phyloP scores from a whole-genome alignment of 116 monocot species.

The Papilionanthe hybrid region DNA sequence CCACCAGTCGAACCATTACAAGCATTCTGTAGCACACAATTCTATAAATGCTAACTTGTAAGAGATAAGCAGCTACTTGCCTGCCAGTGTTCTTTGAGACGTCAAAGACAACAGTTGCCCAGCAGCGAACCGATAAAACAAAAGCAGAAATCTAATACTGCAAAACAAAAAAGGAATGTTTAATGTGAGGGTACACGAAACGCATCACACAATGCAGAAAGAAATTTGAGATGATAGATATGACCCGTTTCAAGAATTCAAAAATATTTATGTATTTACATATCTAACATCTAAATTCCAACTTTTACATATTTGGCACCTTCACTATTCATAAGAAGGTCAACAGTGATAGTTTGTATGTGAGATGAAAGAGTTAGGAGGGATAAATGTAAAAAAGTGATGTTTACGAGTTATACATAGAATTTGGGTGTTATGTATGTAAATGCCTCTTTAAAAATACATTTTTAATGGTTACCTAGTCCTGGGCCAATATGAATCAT shows the following conservation, averaged over 20 bases:
- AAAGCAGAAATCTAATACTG: not conserved
- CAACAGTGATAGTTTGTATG: too few species aligned
- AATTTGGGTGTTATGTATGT: too few species aligned
- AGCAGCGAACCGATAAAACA: not conserved
- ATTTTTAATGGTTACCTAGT: conserved; percentile 20
- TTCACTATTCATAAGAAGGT: too few species aligned
- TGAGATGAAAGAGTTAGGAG: too few species aligned
- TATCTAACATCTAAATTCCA: too few species aligned
- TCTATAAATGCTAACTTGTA: not conserved
- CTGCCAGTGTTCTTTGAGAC: too few species aligned
- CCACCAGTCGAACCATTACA: not conserved
- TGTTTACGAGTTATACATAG: too few species aligned
- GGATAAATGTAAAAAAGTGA: too few species aligned
- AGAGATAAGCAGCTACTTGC: not conserved
- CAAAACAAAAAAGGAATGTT: not conserved
- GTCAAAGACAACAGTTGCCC: not conserved
- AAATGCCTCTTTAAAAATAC: too few species aligned
- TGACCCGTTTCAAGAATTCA: not conserved
- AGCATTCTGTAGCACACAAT: not conserved
- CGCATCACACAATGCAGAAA: not conserved
- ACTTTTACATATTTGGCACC: too few species aligned
- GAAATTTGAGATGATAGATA: too few species aligned
- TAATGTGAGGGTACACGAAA: not conserved
- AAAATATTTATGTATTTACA: not conserved
- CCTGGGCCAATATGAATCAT: not conserved